These are phyloP conservation scores for Bertia moriformis DNA, from an alignment of 2,329 filamentous ascomycete genomes.

Conservation along the genomic window DNA sequence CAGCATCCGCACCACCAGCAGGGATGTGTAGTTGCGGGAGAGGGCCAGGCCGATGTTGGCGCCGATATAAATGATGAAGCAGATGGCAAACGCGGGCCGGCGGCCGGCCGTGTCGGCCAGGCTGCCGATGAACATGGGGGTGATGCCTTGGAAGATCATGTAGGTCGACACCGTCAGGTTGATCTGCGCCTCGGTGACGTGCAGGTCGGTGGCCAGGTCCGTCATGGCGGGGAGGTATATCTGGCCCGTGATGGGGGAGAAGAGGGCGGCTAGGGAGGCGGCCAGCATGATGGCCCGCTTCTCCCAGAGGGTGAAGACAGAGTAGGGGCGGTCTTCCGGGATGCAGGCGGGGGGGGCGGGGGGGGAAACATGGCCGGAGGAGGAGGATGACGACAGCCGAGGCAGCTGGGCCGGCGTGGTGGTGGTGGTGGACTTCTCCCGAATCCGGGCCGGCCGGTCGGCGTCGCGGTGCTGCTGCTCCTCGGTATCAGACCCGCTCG, in stretches of 20 bases:
- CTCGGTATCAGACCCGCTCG: too few species aligned
- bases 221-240: constrained; percentile 40
- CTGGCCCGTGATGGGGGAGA: constrained; percentile 29
- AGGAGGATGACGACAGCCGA: too few species aligned
- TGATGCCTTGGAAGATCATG: constrained; percentile 45
- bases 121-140: constrained; percentile 39
- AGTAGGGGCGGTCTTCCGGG: constrained; percentile 13
- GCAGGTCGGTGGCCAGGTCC: constrained; percentile 28
- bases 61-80: constrained; percentile 34
- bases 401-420: too few species aligned
- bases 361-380: not conserved
- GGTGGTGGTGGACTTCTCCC: too few species aligned
- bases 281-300: constrained; percentile 24
- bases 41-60: constrained; percentile 38
- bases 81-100: constrained; percentile 35
- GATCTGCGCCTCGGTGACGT: constrained; percentile 23
- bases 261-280: constrained; percentile 22
- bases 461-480: too few species aligned
- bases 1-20: constrained; percentile 37
- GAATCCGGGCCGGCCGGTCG: too few species aligned
- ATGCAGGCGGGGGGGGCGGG: not conserved
- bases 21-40: constrained; percentile 28
- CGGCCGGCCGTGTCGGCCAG: constrained; percentile 38
- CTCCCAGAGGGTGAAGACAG: constrained; percentile 20
- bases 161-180: constrained; percentile 39